phyloP scores from a whole-genome alignment of 2,329 filamentous ascomycete genomes.

The Madurella mycetomatis region DNA sequence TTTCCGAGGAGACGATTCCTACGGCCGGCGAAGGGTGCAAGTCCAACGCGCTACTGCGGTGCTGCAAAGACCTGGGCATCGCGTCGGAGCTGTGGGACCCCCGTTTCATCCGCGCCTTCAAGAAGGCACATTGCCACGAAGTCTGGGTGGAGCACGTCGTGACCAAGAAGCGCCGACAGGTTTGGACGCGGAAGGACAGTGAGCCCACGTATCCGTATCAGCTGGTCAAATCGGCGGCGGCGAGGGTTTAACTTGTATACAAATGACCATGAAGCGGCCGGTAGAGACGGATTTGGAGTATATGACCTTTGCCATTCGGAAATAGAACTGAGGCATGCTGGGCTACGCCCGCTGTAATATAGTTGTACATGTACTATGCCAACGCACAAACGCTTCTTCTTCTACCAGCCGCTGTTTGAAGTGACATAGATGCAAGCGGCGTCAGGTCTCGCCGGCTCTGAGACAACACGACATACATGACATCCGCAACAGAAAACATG shows the following conservation, averaged over 20 bases:
- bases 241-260: background rate
- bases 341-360: background rate
- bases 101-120: slow-evolving; percentile 78
- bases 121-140: slow-evolving; percentile 69
- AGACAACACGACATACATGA: too few relatives aligned
- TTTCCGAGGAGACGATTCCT: slow-evolving; percentile 81
- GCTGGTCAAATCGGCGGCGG: slow-evolving; percentile 12
- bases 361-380: background rate
- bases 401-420: background rate
- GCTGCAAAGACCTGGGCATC: slow-evolving; percentile 95
- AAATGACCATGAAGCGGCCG: background rate
- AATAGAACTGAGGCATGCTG: background rate
- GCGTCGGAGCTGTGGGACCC: slow-evolving; percentile 97
- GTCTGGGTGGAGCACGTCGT: slow-evolving; percentile 82
- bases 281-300: background rate
- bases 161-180: slow-evolving; percentile 85
- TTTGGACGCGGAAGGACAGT: slow-evolving; percentile 83
- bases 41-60: slow-evolving; percentile 95
- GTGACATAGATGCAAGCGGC: too few relatives aligned
- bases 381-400: background rate
- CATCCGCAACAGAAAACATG: too few relatives aligned
- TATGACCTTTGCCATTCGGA: background rate
- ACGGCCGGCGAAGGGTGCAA: slow-evolving; percentile 96
- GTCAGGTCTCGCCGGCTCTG: too few relatives aligned
- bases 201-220: slow-evolving; percentile 61